A percentile compares a stretch with the other conserved stretches of the same genome.
These are phyloP conservation scores for Calocera cornea DNA, from an alignment of 768 basidiomycete species.

Conservation along the genomic window DNA sequence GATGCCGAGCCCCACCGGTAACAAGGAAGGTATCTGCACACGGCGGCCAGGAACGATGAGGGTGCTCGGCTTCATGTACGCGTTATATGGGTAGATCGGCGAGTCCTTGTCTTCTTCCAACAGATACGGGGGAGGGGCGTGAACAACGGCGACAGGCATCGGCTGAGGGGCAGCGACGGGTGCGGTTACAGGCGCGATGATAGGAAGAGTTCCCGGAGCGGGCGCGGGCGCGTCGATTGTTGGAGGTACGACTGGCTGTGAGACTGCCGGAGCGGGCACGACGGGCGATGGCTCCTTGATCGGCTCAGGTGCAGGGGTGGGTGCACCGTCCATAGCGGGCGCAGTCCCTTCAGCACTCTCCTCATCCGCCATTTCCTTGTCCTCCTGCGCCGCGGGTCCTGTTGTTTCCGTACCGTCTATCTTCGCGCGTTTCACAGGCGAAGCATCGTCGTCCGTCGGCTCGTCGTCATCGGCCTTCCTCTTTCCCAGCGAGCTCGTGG, in stretches of 20 bases:
- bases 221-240: neutral
- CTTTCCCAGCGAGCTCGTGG: neutral
- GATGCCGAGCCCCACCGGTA: constrained; percentile 59
- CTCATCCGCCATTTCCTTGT: neutral
- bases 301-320: neutral
- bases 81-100: constrained; percentile 83
- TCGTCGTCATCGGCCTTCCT: neutral
- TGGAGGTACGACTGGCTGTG: neutral
- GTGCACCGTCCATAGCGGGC: neutral
- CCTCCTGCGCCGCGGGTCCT: too few species aligned
- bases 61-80: constrained; percentile 54
- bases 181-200: neutral
- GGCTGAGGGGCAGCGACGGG: neutral
- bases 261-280: constrained; percentile 1
- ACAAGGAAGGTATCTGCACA: constrained; percentile 73
- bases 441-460: neutral
- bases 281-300: neutral
- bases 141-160: constrained; percentile 4
- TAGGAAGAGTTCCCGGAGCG: neutral
- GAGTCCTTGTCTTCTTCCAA: constrained; percentile 69
- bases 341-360: neutral
- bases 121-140: neutral
- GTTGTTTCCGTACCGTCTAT: neutral
- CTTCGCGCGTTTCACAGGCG: neutral
- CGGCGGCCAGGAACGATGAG: constrained; percentile 49